These are phyloP conservation scores for Debaryomyces robertsiae DNA, from an alignment of 1,139 yeast species.

Conservation along the genomic window DNA sequence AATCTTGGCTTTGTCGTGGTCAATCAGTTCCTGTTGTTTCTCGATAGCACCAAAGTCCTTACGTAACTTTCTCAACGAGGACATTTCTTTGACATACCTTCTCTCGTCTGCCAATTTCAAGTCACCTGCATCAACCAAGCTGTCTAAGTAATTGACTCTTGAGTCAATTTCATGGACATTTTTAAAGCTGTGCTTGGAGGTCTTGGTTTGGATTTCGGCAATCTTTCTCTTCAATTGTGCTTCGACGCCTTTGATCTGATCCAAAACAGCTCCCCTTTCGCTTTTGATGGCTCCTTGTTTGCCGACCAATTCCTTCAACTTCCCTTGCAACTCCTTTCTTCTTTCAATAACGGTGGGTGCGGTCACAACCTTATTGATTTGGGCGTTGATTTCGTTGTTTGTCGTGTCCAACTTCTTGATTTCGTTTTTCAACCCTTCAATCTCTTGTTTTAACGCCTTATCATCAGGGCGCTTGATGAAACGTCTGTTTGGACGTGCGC, in stretches of 20 bases:
- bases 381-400: conserved; percentile 42
- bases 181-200: conserved; percentile 72
- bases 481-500: conserved; percentile 30
- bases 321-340: conserved; percentile 64
- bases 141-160: conserved; percentile 71
- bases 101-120: conserved; percentile 92
- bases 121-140: conserved; percentile 74
- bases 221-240: conserved; percentile 73
- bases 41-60: conserved; percentile 78
- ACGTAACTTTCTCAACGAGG: conserved; percentile 76
- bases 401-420: conserved; percentile 68
- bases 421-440: conserved; percentile 63
- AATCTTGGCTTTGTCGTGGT: conserved; percentile 76
- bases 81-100: conserved; percentile 81
- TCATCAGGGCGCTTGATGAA: conserved; percentile 80
- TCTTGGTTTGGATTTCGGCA: conserved; percentile 69
- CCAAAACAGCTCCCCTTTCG: conserved; percentile 68
- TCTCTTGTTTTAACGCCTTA: conserved; percentile 57
- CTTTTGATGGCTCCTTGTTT: conserved; percentile 73
- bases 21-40: conserved; percentile 77
- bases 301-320: conserved; percentile 62
- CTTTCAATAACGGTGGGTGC: conserved; percentile 51
- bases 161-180: conserved; percentile 77
- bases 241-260: conserved; percentile 75
- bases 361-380: conserved; percentile 46